These are phyloP conservation scores for Acer negundo DNA, from an alignment of 345 rosid species.

Conservation along the genomic window DNA sequence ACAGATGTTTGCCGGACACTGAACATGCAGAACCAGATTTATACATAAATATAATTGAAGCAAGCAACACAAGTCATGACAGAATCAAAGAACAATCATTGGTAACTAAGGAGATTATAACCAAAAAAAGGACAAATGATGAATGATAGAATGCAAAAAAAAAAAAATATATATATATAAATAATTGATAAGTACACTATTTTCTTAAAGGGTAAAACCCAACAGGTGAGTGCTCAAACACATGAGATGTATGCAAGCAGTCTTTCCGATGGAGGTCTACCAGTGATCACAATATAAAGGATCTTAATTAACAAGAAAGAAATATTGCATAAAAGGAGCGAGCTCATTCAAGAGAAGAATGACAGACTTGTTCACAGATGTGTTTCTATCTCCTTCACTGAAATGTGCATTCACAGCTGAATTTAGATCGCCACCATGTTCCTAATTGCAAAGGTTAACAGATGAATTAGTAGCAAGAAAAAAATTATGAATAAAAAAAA, in stretches of 20 bases:
- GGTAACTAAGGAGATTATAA: not conserved
- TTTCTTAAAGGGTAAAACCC: not conserved
- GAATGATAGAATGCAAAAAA: not conserved
- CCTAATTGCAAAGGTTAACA: constrained; percentile 50
- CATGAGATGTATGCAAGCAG: not conserved
- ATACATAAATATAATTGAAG: constrained; percentile 9
- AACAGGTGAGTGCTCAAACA: not conserved
- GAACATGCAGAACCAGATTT: constrained; percentile 11
- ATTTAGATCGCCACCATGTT: constrained; percentile 88
- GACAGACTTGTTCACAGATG: constrained; percentile 34
- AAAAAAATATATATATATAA: not conserved
- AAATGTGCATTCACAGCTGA: constrained; percentile 93
- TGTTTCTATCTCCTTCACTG: constrained; percentile 76
- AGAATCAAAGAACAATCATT: not conserved
- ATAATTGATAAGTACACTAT: not conserved
- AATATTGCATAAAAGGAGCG: not conserved
- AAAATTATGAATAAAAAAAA: not conserved
- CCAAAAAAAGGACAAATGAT: not conserved
- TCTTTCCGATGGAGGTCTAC: not conserved
- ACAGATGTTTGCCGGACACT: constrained; percentile 39
- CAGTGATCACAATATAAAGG: not conserved
- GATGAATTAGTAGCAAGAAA: constrained; percentile 19
- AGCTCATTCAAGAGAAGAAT: constrained; percentile 3
- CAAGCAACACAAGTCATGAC: not conserved
- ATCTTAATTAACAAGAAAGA: not conserved